Conservation (phyloP, 495 filamentous ascomycete species). For the Barbatosphaeria neglecta region DNA sequence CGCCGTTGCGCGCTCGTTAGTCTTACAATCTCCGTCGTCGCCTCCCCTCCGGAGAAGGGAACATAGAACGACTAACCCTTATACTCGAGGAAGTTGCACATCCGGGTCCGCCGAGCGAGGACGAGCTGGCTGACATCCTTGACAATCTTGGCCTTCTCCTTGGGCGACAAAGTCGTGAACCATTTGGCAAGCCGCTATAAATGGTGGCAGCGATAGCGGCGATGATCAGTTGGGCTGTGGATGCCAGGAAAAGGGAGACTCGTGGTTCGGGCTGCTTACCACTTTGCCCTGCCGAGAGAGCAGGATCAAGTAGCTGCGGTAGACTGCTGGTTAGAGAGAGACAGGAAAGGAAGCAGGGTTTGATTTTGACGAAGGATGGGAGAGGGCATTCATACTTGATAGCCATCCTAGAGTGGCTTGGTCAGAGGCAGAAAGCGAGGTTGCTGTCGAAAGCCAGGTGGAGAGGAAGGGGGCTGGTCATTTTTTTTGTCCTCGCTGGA, state of each 20-base stretch:
- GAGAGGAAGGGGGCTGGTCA: too few species aligned
- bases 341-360: neutral
- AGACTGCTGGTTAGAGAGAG: neutral
- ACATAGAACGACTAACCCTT: slow-evolving; percentile 52
- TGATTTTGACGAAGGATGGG: slow-evolving; percentile 20
- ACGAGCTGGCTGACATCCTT: slow-evolving; percentile 99
- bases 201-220: too few species aligned
- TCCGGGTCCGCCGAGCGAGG: slow-evolving; percentile 84
- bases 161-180: slow-evolving; percentile 97
- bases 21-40: slow-evolving; percentile 2
- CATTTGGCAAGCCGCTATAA: slow-evolving; percentile 99
- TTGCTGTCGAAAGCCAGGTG: too few species aligned
- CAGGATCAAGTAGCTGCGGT: slow-evolving; percentile 81
- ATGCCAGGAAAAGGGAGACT: slow-evolving; percentile 10
- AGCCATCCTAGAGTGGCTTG: too few species aligned
- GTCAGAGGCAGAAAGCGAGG: too few species aligned
- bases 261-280: too few species aligned
- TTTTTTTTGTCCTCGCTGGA: neutral
- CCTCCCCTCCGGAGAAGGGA: too few species aligned
- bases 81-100: slow-evolving; percentile 99
- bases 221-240: slow-evolving; percentile 20
- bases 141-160: slow-evolving; percentile 98
- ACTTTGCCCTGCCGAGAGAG: slow-evolving; percentile 98
- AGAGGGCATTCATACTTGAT: slow-evolving; percentile 22
- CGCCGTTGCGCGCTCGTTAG: neutral